Percentiles rank a stretch among this genome's conserved stretches.
Evolutionary conservation across 1,284 basidiomycete genomes (phyloP).

Genomic region (Ustilago sp.): DNA sequence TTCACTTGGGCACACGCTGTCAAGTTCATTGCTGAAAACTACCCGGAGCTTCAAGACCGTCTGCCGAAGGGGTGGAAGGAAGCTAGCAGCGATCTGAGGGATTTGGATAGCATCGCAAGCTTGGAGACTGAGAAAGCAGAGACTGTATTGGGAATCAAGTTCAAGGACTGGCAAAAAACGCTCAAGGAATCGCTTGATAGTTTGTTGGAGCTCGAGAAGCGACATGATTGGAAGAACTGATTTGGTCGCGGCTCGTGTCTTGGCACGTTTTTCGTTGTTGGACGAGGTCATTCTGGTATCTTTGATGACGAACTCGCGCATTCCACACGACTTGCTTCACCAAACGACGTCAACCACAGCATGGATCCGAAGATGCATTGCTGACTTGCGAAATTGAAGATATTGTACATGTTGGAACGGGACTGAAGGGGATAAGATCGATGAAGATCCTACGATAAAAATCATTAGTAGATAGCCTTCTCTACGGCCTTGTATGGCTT

Average conservation of each 20-base stretch:
- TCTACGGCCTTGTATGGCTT: slow-evolving; percentile 24
- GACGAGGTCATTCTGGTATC: no score
- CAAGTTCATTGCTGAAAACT: slow-evolving; percentile 44
- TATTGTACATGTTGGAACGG: background rate
- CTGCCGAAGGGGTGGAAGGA: slow-evolving; percentile 63
- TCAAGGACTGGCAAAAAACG: slow-evolving; percentile 58
- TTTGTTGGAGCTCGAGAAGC: slow-evolving; percentile 54
- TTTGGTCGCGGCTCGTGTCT: background rate
- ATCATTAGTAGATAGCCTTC: slow-evolving; percentile 24
- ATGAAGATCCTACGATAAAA: background rate
- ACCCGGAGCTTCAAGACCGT: slow-evolving; percentile 47
- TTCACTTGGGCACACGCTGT: slow-evolving; percentile 60
- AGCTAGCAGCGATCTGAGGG: slow-evolving; percentile 18
- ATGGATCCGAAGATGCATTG: no score
- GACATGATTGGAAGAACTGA: slow-evolving; percentile 43
- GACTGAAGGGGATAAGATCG: background rate
- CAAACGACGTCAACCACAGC: no score
- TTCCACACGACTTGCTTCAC: no score
- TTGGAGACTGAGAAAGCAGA: slow-evolving; percentile 55
- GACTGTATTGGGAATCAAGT: slow-evolving; percentile 42
- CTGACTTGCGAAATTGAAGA: background rate
- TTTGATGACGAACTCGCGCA: no score
- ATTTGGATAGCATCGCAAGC: slow-evolving; percentile 29
- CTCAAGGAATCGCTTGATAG: slow-evolving; percentile 58
- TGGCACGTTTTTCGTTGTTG: no score